Evolutionary conservation across 805 yeast species (phyloP), one percentile per base, ranked within the genome.

Genomic region (Nakazawaea wickerhamii): DNA sequence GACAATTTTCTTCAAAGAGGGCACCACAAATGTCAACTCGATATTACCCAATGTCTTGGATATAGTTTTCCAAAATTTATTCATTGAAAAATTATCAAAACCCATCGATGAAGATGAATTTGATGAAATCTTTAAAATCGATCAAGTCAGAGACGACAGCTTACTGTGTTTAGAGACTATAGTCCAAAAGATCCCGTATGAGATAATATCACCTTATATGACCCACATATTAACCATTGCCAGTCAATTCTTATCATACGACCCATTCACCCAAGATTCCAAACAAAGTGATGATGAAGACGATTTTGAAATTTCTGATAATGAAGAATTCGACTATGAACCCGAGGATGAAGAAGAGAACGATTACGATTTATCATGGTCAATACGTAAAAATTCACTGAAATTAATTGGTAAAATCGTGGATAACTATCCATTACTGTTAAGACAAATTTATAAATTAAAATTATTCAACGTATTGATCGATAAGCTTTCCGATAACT

Each of bases 331-430:
- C 38, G 59, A 62, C 9, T 71, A 64, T 38, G 69, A 64, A 15
- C 59, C 57, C 45, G 77, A 74, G 27, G 58, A 53, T 20, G 67
- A 64, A 14, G 63, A 59, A 17, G 61, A 59, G 18, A 65, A 64
- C 25, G 65, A 61, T 19, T 57, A 54, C 15, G 82, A 74, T 41
- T 67, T 65, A 40, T 71, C 82, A 1, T 81, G 90, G 84, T 80
- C 75, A 48, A 59, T 84, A 15, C 64, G 93, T 46, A 63, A 75
- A 32, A 71, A 70, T 41, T 61, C 85, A 0, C 66, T 75, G 5
- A 61, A 60, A 23, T 52, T 79, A 26, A 52, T 73, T 6, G 57
- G 67, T 14, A 53, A 68, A 0, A 44, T 74, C 11, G 59, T 73
- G n/a, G 53, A 52, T 3, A 49, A 54, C 2, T 64, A 62, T 40